Base-by-base conservation (phyloP, 1,284 basidiomycete species). In the Cystobasidiaceae sp. region DNA sequence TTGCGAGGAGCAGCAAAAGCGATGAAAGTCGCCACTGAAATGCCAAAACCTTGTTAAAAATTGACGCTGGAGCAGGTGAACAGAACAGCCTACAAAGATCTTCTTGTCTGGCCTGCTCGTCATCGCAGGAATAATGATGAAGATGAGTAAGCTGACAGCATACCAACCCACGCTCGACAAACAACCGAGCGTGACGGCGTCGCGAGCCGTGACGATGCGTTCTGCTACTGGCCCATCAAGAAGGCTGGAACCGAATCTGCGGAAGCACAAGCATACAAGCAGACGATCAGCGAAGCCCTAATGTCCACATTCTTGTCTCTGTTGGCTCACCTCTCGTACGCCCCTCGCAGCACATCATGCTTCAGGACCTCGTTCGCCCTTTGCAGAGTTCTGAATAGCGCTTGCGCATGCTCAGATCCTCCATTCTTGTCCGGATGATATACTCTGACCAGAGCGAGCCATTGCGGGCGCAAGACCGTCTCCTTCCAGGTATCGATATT, bases 381-480 rank as follows among this genome's bases (percentile, higher is more conserved):
- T 25, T 64, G 61, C 8, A 64, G 61, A 21, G 33, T n/a, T 28
- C 61, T 32, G 34, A 64, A 64, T 41, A 54, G n/a, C 15, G 51
- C 41, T 28, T 64, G 61, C n/a, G 61, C 61, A 15, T 48, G 41
- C 49, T 64, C 61, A 9, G 61, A 56, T n/a, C 61, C 61, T 4
- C 51, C 61, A 8, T 45, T 23, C 52, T 64, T 64, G 52, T 64
- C 61, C 30, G 61, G 61, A 55, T 64, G 61, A 25, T 64, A 56
- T 15, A 28, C 28, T 45, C 45, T 52, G 15, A 44, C 61, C 9
- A 64, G 28, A 13, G 51, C 33, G 15, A 64, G 51, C 61, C 61
- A 64, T 23, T 44, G 23, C 9, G 51, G 61, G 28, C 61, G 51
- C 19, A 64, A 44, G 5, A 30, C 46, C 3, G 34, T 51, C 4